phyloP scores from a whole-genome alignment of 2,329 filamentous ascomycete species.

The Neofusicoccum cordaticola region DNA sequence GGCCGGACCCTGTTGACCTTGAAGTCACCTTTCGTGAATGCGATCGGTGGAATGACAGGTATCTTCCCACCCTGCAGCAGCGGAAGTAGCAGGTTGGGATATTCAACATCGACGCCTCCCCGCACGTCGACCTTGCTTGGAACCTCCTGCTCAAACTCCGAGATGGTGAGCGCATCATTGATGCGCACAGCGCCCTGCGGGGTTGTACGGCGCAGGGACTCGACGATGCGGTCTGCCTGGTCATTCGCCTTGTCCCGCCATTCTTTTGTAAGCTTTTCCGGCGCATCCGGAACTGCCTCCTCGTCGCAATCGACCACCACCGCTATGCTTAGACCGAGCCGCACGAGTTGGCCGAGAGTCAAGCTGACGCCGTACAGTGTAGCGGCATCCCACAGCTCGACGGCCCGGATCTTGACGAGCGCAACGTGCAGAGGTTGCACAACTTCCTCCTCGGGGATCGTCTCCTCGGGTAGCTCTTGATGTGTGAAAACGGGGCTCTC shows the following conservation, averaged over 20 bases:
- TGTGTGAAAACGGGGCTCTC: constrained; percentile 60
- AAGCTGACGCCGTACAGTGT: constrained; percentile 73
- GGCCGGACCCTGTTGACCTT: constrained; percentile 46
- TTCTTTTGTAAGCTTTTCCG: constrained; percentile 26
- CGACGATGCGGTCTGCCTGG: constrained; percentile 71
- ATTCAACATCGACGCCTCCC: constrained; percentile 39
- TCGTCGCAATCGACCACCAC: constrained; percentile 74
- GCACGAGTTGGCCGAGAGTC: constrained; percentile 78
- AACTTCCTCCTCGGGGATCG: constrained; percentile 20
- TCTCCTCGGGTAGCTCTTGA: constrained; percentile 43
- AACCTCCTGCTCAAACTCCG: constrained; percentile 29
- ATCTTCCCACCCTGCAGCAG: constrained; percentile 68
- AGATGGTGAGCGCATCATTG: constrained; percentile 52
- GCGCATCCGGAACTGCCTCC: constrained; percentile 32
- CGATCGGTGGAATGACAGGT: constrained; percentile 66
- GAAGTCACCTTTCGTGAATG: constrained; percentile 50
- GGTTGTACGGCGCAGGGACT: constrained; percentile 68
- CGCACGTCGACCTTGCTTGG: constrained; percentile 34
- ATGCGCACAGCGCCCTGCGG: constrained; percentile 67
- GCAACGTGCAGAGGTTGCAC: constrained; percentile 67
- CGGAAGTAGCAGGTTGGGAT: constrained; percentile 56
- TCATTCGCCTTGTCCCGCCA: constrained; percentile 51
- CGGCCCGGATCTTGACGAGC: constrained; percentile 76
- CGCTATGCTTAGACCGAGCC: constrained; percentile 76
- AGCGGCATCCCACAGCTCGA: constrained; percentile 66